phyloP scores from a whole-genome alignment of 768 basidiomycete species.

The Lepiota brunneoincarnata region DNA sequence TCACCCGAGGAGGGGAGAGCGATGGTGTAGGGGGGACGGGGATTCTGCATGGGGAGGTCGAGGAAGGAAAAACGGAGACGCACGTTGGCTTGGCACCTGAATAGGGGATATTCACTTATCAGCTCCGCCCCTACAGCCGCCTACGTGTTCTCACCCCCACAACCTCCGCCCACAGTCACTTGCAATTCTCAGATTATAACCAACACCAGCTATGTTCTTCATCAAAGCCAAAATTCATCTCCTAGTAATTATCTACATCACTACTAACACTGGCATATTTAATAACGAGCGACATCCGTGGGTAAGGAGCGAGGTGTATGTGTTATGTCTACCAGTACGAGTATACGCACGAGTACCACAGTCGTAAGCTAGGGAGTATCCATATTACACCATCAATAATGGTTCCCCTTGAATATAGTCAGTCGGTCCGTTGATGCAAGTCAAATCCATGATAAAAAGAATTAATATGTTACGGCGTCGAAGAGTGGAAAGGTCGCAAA shows the following conservation, averaged over 20 bases:
- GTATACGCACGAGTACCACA: no score
- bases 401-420: background rate
- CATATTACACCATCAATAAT: background rate
- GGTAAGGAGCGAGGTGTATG: no score
- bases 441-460: background rate
- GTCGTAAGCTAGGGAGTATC: no score
- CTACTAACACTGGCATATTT: no score
- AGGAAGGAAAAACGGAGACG: background rate
- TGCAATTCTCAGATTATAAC: no score
- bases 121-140: background rate
- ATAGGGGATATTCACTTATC: background rate
- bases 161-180: no score
- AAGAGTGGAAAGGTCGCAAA: background rate
- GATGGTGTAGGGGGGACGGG: slow-evolving; percentile 13
- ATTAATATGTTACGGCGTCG: background rate
- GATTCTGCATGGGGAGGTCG: slow-evolving; percentile 4
- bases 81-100: background rate
- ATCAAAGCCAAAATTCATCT: no score
- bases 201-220: no score
- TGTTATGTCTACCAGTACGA: no score
- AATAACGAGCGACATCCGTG: no score
- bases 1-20: slow-evolving; percentile 15
- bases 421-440: background rate
- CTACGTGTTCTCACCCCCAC: background rate
- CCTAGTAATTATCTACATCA: no score